Percentiles rank a stretch among this genome's conserved stretches.
Conservation (phyloP, 2,329 filamentous ascomycete species). For the Fusarium mexicanum region DNA sequence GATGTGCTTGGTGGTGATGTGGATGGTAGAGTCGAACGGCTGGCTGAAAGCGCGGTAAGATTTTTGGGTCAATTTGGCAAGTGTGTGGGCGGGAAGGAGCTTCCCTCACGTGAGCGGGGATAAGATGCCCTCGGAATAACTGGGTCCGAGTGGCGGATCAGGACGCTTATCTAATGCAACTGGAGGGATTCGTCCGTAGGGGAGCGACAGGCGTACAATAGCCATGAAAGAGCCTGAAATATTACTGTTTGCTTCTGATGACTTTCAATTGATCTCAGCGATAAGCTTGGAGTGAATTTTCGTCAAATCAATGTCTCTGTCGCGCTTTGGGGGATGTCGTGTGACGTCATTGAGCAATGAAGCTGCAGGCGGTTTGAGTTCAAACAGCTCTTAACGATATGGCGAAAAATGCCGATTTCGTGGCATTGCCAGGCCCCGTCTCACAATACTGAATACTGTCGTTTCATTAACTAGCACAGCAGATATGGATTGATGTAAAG, state of each 20-base stretch:
- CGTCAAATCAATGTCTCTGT: rapidly evolving
- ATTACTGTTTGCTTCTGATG: neutral
- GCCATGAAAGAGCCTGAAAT: neutral
- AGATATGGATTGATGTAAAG: neutral
- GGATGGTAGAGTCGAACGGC: constrained; percentile 47
- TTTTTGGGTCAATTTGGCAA: constrained; percentile 52
- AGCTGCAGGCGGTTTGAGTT: too few species aligned
- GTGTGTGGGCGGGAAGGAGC: constrained; percentile 49
- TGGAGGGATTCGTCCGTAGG: neutral
- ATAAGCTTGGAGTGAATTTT: rapidly evolving
- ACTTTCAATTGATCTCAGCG: rapidly evolving
- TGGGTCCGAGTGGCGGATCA: constrained; percentile 17
- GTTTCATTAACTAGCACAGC: rapidly evolving
- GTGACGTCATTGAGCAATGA: neutral
- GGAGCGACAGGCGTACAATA: neutral
- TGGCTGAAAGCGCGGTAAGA: constrained; percentile 39
- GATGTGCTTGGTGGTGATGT: constrained; percentile 51
- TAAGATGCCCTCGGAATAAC: constrained; percentile 49
- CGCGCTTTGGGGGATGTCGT: rapidly evolving
- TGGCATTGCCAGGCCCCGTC: neutral
- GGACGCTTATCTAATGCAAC: constrained; percentile 9
- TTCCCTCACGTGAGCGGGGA: constrained; percentile 50
- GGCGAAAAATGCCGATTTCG: neutral
- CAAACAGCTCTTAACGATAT: neutral
- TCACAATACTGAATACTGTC: neutral